Evolutionary conservation across 2,329 filamentous ascomycete species (phyloP), one percentile per base, ranked within the genome.

Genomic region (Aureobasidium subglaciale): DNA sequence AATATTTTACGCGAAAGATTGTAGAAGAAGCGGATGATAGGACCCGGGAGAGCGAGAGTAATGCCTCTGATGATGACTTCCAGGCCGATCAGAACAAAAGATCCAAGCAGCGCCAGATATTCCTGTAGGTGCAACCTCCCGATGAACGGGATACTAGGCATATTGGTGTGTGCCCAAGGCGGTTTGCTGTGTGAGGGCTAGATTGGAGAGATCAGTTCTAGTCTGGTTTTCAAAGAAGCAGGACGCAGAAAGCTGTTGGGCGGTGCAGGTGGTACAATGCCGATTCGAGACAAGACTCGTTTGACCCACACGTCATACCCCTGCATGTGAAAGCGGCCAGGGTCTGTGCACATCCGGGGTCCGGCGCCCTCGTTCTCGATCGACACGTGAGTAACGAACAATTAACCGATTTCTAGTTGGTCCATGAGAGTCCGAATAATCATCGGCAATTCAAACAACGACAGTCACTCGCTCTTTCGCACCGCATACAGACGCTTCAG

Each of bases 51-150:
- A 32, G 89, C 88, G 59, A 96, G 81, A 1, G 93, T 97, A 59
- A 96, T 82, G 57, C 95, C 77, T 64, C 92, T 85, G 64, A 96
- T 86, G 59, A 95, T 66, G 56, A 85, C 84, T 71, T 99, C 93
- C 62, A 96, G 78, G 43, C 83, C 79, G 57, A 97, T 85, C 34
- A 99, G 81, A 52, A 89, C 65, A 65, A 97, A 87, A 7, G 92
- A 97, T 55, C 85, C 84, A 43, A 93, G 73, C 40, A 99, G 82
- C 35, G 91, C 90, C 60, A 95, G 73, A 74, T 97, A 97, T 75
- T 99, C 91, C 71, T 80, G 80, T 70, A 74, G 59, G 54, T 75
- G 69, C 35, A 86, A 75, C 59, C 83, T 77, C 46, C 82, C 82
- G 61, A 86, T 77, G 60, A 86, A 78, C 29, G 84, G 84, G 38